Evolutionary conservation across 331 rosid species (phyloP).

Genomic region (Quercus lobata): DNA sequence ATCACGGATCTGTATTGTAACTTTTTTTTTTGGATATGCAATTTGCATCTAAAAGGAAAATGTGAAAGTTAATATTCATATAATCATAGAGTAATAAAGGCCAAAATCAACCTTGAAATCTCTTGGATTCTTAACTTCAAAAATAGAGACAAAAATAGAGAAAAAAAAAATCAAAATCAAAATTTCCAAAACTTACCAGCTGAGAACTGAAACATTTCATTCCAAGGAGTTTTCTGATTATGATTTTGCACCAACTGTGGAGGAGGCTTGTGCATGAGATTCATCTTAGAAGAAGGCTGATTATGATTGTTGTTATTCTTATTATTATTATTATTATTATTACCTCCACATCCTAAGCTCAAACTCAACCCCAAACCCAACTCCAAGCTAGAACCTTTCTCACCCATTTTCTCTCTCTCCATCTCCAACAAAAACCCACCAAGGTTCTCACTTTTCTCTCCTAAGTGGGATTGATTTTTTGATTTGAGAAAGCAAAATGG

Average conservation of each 20-base stretch:
- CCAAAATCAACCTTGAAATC: background rate
- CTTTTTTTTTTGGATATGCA: background rate
- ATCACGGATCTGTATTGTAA: background rate
- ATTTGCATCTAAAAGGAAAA: background rate
- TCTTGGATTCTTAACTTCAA: background rate
- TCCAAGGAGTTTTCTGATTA: conserved; percentile 36
- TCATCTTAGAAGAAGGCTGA: conserved; percentile 22
- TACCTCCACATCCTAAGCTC: conserved; percentile 46
- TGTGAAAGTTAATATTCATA: background rate
- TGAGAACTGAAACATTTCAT: conserved; percentile 44
- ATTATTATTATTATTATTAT: too few species aligned
- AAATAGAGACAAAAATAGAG: background rate
- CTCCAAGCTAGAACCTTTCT: conserved; percentile 45
- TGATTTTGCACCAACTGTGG: conserved; percentile 29
- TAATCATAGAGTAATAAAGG: background rate
- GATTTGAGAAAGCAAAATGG: conserved; percentile 25
- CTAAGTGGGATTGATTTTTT: background rate
- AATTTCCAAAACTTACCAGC: conserved; percentile 28
- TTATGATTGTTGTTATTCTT: background rate
- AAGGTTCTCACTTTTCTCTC: background rate
- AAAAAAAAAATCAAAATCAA: background rate
- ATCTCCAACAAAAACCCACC: background rate
- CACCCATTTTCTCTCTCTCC: conserved; percentile 40
- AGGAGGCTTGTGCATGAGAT: conserved; percentile 51
- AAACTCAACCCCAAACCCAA: conserved; percentile 51